Conservation (phyloP, 495 filamentous ascomycete species). For the Daldinia caldariorum region DNA sequence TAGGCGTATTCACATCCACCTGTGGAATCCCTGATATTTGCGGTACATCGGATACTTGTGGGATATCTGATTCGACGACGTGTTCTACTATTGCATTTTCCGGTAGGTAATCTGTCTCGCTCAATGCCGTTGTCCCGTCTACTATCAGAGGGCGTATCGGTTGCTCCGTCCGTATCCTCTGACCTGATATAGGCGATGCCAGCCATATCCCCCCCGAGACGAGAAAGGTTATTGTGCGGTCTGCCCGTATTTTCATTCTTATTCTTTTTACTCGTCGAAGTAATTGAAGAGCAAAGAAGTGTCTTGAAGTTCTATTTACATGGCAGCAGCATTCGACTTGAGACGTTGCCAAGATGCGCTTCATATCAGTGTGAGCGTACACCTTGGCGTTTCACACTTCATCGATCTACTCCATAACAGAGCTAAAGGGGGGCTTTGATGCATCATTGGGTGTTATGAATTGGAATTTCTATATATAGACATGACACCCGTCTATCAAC, state of each 20-base stretch:
- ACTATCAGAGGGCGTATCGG: conserved; percentile 20
- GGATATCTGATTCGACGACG: conserved; percentile 20
- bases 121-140: conserved; percentile 18
- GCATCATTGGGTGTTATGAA: conserved; percentile 10
- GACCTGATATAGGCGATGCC: conserved; percentile 14
- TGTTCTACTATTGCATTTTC: conserved; percentile 33
- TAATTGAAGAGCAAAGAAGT: conserved; percentile 14
- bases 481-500: conserved; percentile 19
- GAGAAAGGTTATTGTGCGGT: conserved; percentile 17
- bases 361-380: conserved; percentile 21
- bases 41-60: conserved; percentile 41
- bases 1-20: conserved; percentile 49
- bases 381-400: conserved; percentile 42
- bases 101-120: conserved; percentile 20
- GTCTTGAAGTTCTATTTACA: conserved; percentile 19
- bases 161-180: conserved; percentile 34
- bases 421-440: conserved; percentile 6
- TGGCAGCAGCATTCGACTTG: conserved; percentile 18
- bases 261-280: not conserved
- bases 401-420: conserved; percentile 11
- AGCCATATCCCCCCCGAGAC: conserved; percentile 18
- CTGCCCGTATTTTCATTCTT: conserved; percentile 26
- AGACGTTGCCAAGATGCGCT: conserved; percentile 39
- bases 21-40: conserved; percentile 43
- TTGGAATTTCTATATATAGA: conserved; percentile 7